Percentiles rank a stretch among this genome's conserved stretches.
Evolutionary conservation across 352 stramenopile genomes (phyloP).

Genomic region (Plasmopara viticola): DNA sequence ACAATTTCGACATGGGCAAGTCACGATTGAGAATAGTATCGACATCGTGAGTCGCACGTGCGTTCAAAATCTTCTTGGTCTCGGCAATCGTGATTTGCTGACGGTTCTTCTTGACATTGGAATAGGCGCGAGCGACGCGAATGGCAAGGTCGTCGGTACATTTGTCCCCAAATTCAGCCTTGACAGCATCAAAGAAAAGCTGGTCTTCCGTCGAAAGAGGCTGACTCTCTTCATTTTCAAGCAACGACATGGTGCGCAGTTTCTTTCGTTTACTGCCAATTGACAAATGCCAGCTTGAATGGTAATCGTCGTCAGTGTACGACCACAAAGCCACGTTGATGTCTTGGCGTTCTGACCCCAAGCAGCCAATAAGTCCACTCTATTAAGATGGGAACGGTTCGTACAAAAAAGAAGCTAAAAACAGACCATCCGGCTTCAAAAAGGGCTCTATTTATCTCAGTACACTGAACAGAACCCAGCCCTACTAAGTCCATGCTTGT

Average conservation of each 20-base stretch:
- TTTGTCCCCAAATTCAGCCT: slow-evolving; percentile 40
- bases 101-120: slow-evolving; percentile 58
- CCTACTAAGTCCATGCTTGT: too few relatives aligned
- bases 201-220: slow-evolving; percentile 47
- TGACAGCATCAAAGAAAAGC: slow-evolving; percentile 50
- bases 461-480: too few relatives aligned
- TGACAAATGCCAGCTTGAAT: slow-evolving; percentile 10
- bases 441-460: background rate
- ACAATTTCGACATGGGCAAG: slow-evolving; percentile 50
- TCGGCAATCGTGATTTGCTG: slow-evolving; percentile 57
- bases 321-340: slow-evolving; percentile 16
- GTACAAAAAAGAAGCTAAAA: slow-evolving; percentile 10
- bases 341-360: slow-evolving; percentile 16
- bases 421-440: slow-evolving; percentile 3
- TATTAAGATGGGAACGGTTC: too few relatives aligned
- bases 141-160: slow-evolving; percentile 59
- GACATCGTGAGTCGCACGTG: slow-evolving; percentile 35
- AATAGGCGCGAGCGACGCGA: slow-evolving; percentile 56
- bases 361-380: slow-evolving; percentile 14
- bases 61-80: slow-evolving; percentile 57
- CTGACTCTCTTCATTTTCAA: slow-evolving; percentile 42
- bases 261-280: slow-evolving; percentile 6
- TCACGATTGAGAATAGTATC: slow-evolving; percentile 47
- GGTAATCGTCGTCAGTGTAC: slow-evolving; percentile 8
- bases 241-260: slow-evolving; percentile 20